Evolutionary conservation across 2,329 filamentous ascomycete genomes (phyloP), one percentile per base, ranked within the genome.

Genomic region (Sclerotinia borealis): DNA sequence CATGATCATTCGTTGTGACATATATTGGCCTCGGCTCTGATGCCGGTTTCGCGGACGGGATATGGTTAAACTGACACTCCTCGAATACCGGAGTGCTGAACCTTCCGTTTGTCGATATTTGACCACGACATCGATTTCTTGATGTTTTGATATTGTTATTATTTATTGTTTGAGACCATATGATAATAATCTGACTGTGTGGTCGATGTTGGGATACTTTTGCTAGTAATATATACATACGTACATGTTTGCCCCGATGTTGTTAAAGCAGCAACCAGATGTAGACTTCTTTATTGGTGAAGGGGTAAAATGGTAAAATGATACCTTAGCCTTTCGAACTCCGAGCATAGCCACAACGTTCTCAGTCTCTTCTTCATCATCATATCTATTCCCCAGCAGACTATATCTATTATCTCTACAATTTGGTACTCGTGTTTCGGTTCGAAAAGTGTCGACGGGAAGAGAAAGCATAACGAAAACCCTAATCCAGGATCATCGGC

Each of bases 91-190:
- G 27, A 55, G n/a, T n/a, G n/a, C n/a, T n/a, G n/a, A n/a, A 55
- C n/a, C 37, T 13, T 9, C 37, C 10, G 7, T 11, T 11, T 25
- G 6, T 4, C 10, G 15, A 22, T 15, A 13, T 41, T 31, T 43
- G 17, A 41, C 13, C 22, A 29, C 13, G 17, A 41, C 13, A 2
- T 15, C 17, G 22, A 29, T 19, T 13, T 41, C 11, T 31, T n/a
- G 1, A n/a, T 27, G n/a, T 19, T 19, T 4, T 11, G 15, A 4
- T 4, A 1, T n/a, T 11, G 8, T 0, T 0, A 34, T 51, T 9
- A 11, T 7, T 7, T 15, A 9, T 15, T 1, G 8, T 36, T 51
- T 22, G 48, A 41, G 11, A 7, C 29, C 11, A 8, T 2, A 54
- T 29, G 27, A 10, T 8, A 13, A 31, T 1, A 31, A 31, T 31